Conservation (phyloP, 1,284 basidiomycete genomes). For the Leccinum solheimii region DNA sequence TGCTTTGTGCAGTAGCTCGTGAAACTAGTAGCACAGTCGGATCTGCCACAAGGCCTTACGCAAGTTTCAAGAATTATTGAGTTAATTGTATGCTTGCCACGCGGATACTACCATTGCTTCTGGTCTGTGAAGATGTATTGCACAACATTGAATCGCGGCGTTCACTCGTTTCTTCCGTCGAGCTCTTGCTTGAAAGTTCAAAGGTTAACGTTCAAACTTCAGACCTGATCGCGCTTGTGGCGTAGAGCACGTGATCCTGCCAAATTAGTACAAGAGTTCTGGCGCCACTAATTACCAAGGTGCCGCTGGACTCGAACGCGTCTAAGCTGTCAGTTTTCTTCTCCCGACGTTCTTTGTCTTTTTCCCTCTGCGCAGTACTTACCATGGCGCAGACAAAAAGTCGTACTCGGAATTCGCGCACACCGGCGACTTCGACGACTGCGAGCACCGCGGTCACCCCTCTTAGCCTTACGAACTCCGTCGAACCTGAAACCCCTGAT, state of each 20-base stretch:
- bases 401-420: conserved; percentile 12
- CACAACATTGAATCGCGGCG: conserved; percentile 36
- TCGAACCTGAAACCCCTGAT: conserved; percentile 41
- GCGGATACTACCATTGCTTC: neutral
- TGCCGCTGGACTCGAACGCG: conserved; percentile 20
- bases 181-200: too few species aligned
- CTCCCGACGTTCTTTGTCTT: conserved; percentile 15
- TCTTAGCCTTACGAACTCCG: conserved; percentile 26
- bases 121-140: conserved; percentile 35
- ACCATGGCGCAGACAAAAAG: conserved; percentile 27
- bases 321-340: conserved; percentile 25
- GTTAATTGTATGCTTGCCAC: neutral
- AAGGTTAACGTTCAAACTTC: too few species aligned
- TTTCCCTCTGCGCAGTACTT: neutral
- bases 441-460: conserved; percentile 30
- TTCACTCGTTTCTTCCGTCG: neutral
- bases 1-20: too few species aligned
- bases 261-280: conserved; percentile 9
- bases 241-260: conserved; percentile 19
- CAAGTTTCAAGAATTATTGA: neutral
- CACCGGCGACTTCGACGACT: conserved; percentile 31
- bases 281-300: conserved; percentile 25
- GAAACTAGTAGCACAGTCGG: too few species aligned
- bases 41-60: neutral
- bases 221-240: conserved; percentile 23